phyloP scores from a whole-genome alignment of 495 filamentous ascomycete species.

The Podospora conica region DNA sequence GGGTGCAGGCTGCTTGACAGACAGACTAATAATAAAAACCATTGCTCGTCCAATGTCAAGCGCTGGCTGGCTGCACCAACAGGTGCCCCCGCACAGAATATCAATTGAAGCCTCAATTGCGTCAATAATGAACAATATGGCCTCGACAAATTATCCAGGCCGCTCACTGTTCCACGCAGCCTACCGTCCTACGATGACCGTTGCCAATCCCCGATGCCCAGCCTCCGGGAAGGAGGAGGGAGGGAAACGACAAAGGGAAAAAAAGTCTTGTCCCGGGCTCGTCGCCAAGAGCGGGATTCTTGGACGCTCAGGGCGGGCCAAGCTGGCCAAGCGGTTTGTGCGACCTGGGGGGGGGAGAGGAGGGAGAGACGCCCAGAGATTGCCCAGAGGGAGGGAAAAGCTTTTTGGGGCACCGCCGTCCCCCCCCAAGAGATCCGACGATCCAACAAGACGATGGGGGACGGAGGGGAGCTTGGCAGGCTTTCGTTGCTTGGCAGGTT shows the following conservation, averaged over 20 bases:
- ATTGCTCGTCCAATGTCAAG: too few species aligned
- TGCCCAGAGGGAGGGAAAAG: neutral
- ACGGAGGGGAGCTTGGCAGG: neutral
- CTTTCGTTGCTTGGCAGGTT: neutral
- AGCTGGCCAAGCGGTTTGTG: neutral
- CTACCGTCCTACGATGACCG: neutral
- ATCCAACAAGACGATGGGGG: neutral
- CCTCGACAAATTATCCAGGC: neutral
- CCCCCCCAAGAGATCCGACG: too few species aligned
- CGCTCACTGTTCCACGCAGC: too few species aligned
- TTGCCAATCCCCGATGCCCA: conserved; percentile 2
- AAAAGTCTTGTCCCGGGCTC: conserved; percentile 8
- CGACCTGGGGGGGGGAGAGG: neutral
- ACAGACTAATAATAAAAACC: too few species aligned
- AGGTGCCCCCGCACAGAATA: neutral
- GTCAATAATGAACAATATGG: neutral
- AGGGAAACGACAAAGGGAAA: neutral
- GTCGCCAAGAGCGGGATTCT: conserved; percentile 8
- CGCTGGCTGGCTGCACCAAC: too few species aligned
- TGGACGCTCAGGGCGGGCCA: neutral
- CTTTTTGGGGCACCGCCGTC: neutral
- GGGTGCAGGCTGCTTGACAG: neutral
- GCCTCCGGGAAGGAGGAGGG: neutral
- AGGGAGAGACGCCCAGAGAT: neutral
- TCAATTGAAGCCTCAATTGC: neutral